phyloP scores from a whole-genome alignment of 345 rosid genomes.

The Citrus sinensis region DVS_A1.0 CM039167.1:2970501-2971000 shows the following conservation, averaged over 20 bases:
- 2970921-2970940: constrained; percentile 52
- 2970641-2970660: not conserved
- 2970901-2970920: constrained; percentile 80
- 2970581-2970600: constrained; percentile 22
- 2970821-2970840: constrained; percentile 87
- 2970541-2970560: constrained; percentile 94
- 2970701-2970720: not conserved
- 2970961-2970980: not conserved
- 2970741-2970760: constrained; percentile 2
- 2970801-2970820: constrained; percentile 64
- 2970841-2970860: constrained; percentile 84
- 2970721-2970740: constrained; percentile 1
- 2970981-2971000: not conserved
- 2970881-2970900: constrained; percentile 82
- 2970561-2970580: constrained; percentile 80
- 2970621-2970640: not conserved
- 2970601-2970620: not conserved
- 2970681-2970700: not conserved
- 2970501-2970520: constrained; percentile 83
- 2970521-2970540: constrained; percentile 93
- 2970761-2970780: not conserved
- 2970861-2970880: constrained; percentile 95
- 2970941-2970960: not conserved
- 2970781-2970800: constrained; percentile 13
- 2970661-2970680: not conserved